phyloP scores from a whole-genome alignment of 192 early-diverging fungal genomes.

The Coemansia nantahalensis region DNA sequence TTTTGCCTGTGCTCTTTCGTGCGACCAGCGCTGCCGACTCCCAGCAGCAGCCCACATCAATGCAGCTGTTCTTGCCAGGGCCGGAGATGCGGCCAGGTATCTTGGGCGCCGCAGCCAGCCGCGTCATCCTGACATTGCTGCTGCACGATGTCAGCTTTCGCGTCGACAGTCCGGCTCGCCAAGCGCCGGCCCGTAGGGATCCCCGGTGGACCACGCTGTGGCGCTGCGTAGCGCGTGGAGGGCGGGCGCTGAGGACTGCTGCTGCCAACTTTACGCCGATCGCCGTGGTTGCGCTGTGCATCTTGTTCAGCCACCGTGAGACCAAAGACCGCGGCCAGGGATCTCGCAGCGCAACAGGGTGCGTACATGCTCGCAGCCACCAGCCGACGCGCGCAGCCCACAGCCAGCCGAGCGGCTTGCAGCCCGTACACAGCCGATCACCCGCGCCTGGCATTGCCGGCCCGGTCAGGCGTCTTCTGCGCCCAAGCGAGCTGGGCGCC shows the following conservation, averaged over 20 bases:
- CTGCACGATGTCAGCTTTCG: conserved; percentile 7
- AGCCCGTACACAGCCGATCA: too few relatives aligned
- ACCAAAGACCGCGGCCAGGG: not conserved
- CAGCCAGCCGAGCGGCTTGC: too few relatives aligned
- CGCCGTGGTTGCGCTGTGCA: not conserved
- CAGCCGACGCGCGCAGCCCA: too few relatives aligned
- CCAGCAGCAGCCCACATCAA: too few relatives aligned
- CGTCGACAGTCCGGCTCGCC: too few relatives aligned
- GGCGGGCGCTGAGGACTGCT: not conserved
- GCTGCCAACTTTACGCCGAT: not conserved
- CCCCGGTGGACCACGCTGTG: not conserved
- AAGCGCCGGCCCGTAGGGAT: not conserved
- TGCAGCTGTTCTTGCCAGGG: not conserved
- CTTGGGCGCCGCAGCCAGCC: not conserved
- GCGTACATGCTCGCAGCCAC: too few relatives aligned
- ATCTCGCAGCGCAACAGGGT: not conserved
- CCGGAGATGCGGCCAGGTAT: not conserved
- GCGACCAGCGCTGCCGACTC: too few relatives aligned
- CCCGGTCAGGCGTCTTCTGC: not conserved
- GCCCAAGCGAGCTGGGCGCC: conserved; percentile 3
- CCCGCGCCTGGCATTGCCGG: too few relatives aligned
- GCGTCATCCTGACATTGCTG: conserved; percentile 8
- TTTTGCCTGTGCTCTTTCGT: too few relatives aligned
- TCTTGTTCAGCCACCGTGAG: not conserved
- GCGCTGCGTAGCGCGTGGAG: not conserved